phyloP scores from a whole-genome alignment of 2,329 filamentous ascomycete genomes.

The Penicillium sp. region DNA sequence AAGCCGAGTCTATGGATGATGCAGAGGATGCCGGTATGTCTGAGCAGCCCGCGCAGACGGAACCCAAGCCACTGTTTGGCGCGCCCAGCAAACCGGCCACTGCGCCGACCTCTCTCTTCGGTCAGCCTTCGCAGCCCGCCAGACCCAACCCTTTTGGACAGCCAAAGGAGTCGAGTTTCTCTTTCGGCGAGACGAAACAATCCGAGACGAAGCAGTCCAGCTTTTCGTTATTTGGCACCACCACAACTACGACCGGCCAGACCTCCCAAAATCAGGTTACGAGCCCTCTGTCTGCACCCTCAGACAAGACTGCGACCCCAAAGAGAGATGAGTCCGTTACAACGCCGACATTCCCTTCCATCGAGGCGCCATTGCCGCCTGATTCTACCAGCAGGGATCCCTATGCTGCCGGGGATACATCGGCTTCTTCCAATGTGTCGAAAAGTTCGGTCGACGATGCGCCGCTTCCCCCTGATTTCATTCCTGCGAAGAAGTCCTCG shows the following conservation, averaged over 20 bases:
- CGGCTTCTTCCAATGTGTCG: constrained; percentile 43
- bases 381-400: constrained; percentile 45
- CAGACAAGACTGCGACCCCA: constrained; percentile 33
- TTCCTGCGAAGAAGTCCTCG: constrained; percentile 2
- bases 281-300: constrained; percentile 30
- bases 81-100: background rate
- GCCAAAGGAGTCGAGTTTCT: background rate
- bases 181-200: constrained; percentile 23
- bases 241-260: constrained; percentile 5
- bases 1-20: constrained; percentile 39
- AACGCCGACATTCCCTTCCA: constrained; percentile 28
- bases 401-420: constrained; percentile 48
- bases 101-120: background rate
- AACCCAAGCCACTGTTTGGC: constrained; percentile 14
- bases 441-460: constrained; percentile 41
- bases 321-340: constrained; percentile 34
- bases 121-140: background rate
- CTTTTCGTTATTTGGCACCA: constrained; percentile 30
- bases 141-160: background rate
- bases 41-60: constrained; percentile 10
- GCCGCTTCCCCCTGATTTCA: constrained; percentile 33
- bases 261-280: constrained; percentile 21
- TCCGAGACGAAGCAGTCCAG: constrained; percentile 31
- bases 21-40: constrained; percentile 29
- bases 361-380: constrained; percentile 44